Conservation (phyloP, 768 basidiomycete genomes). For the Lactarius hatsudake region DNA sequence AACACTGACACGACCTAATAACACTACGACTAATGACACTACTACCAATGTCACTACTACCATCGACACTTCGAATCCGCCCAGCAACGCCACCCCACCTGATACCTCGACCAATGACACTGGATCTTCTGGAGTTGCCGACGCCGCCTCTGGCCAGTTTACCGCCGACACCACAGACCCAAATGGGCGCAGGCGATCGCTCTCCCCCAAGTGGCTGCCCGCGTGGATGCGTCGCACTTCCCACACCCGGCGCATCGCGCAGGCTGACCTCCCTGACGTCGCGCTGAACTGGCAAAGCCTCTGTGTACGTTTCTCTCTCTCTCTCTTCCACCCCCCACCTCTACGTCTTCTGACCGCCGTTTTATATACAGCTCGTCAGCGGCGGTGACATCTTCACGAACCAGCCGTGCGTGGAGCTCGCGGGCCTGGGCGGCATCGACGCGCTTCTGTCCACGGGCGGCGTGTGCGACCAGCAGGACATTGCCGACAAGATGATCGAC, state of each 20-base stretch:
- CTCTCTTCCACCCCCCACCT: too few species aligned
- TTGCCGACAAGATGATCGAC: constrained; percentile 49
- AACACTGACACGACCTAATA: not conserved
- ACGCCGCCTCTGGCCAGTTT: constrained; percentile 2
- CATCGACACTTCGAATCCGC: not conserved
- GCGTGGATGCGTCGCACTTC: not conserved
- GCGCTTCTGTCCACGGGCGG: constrained; percentile 46
- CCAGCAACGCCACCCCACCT: not conserved
- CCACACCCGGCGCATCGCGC: constrained; percentile 32
- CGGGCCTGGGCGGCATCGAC: constrained; percentile 41
- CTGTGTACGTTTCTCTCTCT: constrained; percentile 35
- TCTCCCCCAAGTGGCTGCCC: constrained; percentile 1
- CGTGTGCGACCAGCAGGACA: constrained; percentile 49
- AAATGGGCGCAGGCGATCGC: constrained; percentile 20
- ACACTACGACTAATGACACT: not conserved
- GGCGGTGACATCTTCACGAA: constrained; percentile 42
- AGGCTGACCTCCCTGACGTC: constrained; percentile 38
- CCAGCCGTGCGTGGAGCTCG: constrained; percentile 44
- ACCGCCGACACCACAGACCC: constrained; percentile 12
- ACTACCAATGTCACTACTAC: not conserved
- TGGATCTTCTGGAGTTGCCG: not conserved
- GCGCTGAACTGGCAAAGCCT: constrained; percentile 46
- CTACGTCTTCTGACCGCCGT: too few species aligned
- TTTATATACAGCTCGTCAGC: constrained; percentile 32
- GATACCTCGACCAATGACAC: not conserved